Conservation (phyloP, 2,329 filamentous ascomycete species). For the Colletotrichum sp. region DNA sequence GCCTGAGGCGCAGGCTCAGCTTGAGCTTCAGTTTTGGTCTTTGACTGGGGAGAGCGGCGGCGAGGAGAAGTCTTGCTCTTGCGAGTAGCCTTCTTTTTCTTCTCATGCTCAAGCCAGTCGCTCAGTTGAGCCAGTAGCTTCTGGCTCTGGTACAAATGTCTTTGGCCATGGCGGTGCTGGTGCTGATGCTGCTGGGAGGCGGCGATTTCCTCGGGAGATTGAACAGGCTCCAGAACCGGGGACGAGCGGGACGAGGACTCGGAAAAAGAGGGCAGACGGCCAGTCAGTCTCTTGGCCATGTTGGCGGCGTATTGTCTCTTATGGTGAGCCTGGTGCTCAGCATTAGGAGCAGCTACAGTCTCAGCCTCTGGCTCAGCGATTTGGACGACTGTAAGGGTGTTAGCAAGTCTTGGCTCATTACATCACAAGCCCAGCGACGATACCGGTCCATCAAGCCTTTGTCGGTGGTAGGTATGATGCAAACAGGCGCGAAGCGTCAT, state of each 20-base stretch:
- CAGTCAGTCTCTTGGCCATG: slow-evolving; percentile 48
- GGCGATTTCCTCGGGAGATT: slow-evolving; percentile 28
- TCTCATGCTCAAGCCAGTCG: slow-evolving; percentile 85
- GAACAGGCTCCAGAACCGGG: slow-evolving; percentile 36
- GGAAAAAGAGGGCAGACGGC: slow-evolving; percentile 32
- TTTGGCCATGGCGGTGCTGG: slow-evolving; percentile 34
- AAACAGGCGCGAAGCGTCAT: slow-evolving; percentile 14
- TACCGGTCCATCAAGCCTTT: slow-evolving; percentile 15
- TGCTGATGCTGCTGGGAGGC: slow-evolving; percentile 10
- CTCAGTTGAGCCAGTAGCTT: slow-evolving; percentile 75
- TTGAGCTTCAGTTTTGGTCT: background rate
- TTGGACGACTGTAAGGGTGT: slow-evolving; percentile 52
- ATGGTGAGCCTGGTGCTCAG: slow-evolving; percentile 37
- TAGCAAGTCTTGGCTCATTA: slow-evolving; percentile 18
- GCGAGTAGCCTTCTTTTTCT: slow-evolving; percentile 65
- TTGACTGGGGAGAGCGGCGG: slow-evolving; percentile 39
- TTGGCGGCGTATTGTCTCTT: slow-evolving; percentile 52
- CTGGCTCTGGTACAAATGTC: slow-evolving; percentile 49
- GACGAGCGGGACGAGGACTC: slow-evolving; percentile 51
- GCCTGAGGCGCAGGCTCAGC: slow-evolving; percentile 3
- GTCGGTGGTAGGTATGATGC: background rate
- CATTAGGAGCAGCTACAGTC: slow-evolving; percentile 16
- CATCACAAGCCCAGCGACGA: slow-evolving; percentile 13
- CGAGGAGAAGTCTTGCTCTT: slow-evolving; percentile 50
- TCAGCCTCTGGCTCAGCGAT: slow-evolving; percentile 56